phyloP scores from a whole-genome alignment of 2,329 filamentous ascomycete genomes.

The Diaporthe capsici region DNA sequence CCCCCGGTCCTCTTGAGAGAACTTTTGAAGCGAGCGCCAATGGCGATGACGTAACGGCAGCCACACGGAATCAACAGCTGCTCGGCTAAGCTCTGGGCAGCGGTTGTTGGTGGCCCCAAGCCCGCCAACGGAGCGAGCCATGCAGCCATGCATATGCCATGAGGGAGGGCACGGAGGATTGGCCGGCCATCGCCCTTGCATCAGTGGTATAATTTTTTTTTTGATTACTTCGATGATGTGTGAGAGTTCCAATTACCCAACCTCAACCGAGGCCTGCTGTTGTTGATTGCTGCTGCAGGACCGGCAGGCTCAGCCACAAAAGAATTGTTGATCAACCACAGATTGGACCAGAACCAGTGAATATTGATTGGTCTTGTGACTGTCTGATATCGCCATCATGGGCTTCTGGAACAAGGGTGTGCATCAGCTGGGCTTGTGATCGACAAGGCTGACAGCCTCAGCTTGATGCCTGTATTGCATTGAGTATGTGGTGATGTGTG shows the following conservation, averaged over 20 bases:
- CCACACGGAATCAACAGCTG: conserved; percentile 4
- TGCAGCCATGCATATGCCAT: conserved; percentile 18
- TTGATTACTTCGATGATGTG: not conserved
- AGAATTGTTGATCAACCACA: not conserved
- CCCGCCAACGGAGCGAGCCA: not conserved
- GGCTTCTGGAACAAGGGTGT: not conserved
- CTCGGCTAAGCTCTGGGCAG: conserved; percentile 31
- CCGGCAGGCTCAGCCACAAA: conserved; percentile 8
- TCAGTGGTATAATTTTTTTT: not conserved
- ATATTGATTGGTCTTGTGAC: not conserved
- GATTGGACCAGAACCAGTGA: not conserved
- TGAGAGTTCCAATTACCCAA: not conserved
- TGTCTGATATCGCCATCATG: not conserved
- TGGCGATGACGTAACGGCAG: conserved; percentile 2
- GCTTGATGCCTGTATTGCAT: not conserved
- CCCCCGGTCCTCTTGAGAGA: not conserved
- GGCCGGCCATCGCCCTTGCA: not conserved
- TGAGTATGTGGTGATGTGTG: not conserved
- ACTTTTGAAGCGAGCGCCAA: conserved; percentile 2
- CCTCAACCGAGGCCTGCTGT: not conserved
- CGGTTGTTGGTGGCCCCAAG: conserved; percentile 9
- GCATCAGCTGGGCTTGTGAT: conserved; percentile 20
- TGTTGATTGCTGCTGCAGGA: not conserved
- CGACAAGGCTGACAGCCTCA: conserved; percentile 18
- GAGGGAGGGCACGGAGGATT: not conserved